Conservation (phyloP, 1,139 yeast genomes). For the Groenewaldozyma auringiensis region DNA sequence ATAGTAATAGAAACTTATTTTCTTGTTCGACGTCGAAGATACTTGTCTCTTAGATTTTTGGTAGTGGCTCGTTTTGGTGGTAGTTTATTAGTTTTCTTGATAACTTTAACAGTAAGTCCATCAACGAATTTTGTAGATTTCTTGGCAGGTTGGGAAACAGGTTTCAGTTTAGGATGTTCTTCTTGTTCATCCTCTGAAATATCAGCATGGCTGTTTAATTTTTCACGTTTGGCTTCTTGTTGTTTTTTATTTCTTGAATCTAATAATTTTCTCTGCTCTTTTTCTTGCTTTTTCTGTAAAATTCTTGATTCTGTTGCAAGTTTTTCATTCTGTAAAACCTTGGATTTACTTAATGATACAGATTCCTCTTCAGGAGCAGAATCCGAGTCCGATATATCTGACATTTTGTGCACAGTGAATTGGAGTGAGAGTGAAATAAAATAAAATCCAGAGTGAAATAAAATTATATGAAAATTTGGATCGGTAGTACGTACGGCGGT, state of each 20-base stretch:
- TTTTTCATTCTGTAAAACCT: constrained; percentile 9
- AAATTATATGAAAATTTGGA: too few relatives aligned
- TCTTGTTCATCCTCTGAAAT: background rate
- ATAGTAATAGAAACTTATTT: constrained; percentile 5
- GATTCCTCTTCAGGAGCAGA: constrained; percentile 24
- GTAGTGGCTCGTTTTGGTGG: constrained; percentile 11
- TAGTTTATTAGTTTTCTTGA: constrained; percentile 6
- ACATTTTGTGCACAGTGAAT: background rate
- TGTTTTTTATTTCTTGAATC: background rate
- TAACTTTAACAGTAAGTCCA: constrained; percentile 11
- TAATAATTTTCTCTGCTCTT: constrained; percentile 3
- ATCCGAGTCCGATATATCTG: constrained; percentile 14
- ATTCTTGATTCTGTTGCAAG: constrained; percentile 17
- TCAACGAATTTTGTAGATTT: background rate
- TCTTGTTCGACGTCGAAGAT: constrained; percentile 9
- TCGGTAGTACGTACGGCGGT: too few relatives aligned
- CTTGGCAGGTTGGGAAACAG: background rate
- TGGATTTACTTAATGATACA: constrained; percentile 9
- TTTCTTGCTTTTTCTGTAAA: constrained; percentile 12
- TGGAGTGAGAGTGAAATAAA: background rate
- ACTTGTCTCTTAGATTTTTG: constrained; percentile 9
- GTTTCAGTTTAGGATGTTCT: background rate
- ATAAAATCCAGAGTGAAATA: too few relatives aligned
- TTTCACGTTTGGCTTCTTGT: background rate
- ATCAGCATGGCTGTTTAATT: background rate